A percentile compares a stretch with the other conserved stretches of the same genome.
Evolutionary conservation across 225 moss, liverwort and hornwort species (phyloP).

Genomic region (Neckera pumila): DNA sequence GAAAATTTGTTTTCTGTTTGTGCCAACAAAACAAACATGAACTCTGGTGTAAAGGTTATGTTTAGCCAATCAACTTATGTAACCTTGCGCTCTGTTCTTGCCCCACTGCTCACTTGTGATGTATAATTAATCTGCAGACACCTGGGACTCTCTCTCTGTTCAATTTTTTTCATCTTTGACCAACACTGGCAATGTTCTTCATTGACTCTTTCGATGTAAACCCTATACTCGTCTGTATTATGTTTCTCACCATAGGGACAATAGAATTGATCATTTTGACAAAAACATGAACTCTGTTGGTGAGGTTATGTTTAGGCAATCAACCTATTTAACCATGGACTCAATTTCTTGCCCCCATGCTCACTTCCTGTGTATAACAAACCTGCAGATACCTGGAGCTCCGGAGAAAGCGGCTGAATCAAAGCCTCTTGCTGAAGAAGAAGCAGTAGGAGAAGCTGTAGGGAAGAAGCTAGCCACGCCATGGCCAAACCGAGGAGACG

Average conservation of each 20-base stretch:
- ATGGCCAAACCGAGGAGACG: conserved; percentile 30
- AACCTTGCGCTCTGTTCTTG: background rate
- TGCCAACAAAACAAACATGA: background rate
- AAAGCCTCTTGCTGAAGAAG: background rate
- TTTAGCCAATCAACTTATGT: background rate
- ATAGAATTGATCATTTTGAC: background rate
- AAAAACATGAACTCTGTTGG: background rate
- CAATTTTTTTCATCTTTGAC: background rate
- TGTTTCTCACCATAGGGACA: background rate
- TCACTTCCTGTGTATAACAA: background rate
- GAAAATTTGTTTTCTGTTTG: background rate
- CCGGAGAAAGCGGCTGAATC: background rate
- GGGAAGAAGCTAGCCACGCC: background rate
- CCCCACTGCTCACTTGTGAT: background rate
- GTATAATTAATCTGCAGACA: background rate
- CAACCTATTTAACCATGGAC: rapidly evolving
- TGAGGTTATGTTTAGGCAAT: too few species aligned
- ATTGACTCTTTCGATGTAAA: background rate
- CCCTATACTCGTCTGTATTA: background rate
- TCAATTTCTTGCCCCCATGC: background rate
- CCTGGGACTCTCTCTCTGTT: background rate
- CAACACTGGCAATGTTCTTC: background rate
- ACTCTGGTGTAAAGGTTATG: background rate
- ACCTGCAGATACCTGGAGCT: background rate
- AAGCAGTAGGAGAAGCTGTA: background rate